Evolutionary conservation across 2,329 filamentous ascomycete species (phyloP).

Genomic region (Ophiocordyceps camponoti-leonardi): DNA sequence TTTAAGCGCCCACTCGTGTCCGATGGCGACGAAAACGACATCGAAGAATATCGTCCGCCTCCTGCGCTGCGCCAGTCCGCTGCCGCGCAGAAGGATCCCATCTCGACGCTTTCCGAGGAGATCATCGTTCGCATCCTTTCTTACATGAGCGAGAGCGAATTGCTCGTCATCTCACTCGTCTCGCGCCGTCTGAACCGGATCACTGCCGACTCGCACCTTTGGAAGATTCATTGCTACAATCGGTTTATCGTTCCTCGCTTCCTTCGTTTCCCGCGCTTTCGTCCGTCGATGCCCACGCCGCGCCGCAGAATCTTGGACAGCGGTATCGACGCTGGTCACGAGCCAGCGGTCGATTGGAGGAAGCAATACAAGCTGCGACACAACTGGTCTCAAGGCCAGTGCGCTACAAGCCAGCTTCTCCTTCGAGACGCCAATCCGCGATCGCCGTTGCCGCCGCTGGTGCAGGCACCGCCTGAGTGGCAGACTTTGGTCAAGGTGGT

Average conservation of each 20-base stretch:
- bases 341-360: constrained; percentile 56
- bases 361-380: constrained; percentile 72
- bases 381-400: constrained; percentile 78
- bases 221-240: constrained; percentile 77
- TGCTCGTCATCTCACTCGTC: constrained; percentile 46
- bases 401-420: constrained; percentile 61
- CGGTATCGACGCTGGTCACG: not conserved
- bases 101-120: constrained; percentile 72
- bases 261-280: constrained; percentile 53
- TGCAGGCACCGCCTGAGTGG: constrained; percentile 12
- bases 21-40: not conserved
- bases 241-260: constrained; percentile 74
- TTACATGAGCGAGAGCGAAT: constrained; percentile 50
- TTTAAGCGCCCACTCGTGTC: too few relatives aligned
- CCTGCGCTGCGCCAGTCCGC: not conserved
- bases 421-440: constrained; percentile 18
- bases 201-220: constrained; percentile 68
- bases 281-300: constrained; percentile 10
- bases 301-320: not conserved
- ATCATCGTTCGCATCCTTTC: constrained; percentile 71
- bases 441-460: not conserved
- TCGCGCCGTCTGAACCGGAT: constrained; percentile 60
- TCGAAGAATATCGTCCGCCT: not conserved
- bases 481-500: constrained; percentile 60
- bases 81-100: constrained; percentile 28